Conservation (phyloP, 2,329 filamentous ascomycete genomes). For the Aspergillus sp. region DNA sequence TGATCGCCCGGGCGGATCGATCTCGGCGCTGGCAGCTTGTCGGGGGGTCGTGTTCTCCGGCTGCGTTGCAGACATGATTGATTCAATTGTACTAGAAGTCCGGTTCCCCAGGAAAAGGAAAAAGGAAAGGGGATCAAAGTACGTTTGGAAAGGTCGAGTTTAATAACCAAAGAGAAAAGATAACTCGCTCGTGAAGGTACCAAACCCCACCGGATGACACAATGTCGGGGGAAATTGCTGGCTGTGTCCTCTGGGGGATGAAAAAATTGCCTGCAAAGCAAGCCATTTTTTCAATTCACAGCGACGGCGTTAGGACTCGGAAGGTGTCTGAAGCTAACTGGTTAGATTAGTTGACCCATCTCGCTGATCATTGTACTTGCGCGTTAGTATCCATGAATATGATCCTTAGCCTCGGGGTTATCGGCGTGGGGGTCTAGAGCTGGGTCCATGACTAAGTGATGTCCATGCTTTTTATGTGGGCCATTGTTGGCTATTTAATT, state of each 20-base stretch:
- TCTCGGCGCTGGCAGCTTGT: conserved; percentile 1
- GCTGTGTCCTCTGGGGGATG: not conserved
- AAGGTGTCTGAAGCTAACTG: not conserved
- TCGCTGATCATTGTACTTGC: too few relatives aligned
- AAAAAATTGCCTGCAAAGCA: not conserved
- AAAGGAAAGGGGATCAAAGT: not conserved
- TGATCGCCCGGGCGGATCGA: conserved; percentile 9
- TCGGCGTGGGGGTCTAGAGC: not conserved
- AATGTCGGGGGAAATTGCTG: not conserved
- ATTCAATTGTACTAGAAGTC: not conserved
- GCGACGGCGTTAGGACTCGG: not conserved
- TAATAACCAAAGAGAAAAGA: not conserved
- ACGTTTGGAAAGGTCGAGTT: not conserved
- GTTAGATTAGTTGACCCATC: not conserved
- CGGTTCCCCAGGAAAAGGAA: not conserved
- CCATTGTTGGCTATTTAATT: not conserved
- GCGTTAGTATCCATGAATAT: not conserved
- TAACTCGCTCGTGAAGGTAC: not conserved
- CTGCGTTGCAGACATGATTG: conserved; percentile 12
- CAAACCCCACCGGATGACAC: not conserved
- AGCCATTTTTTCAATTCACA: not conserved
- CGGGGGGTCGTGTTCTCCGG: conserved; percentile 2
- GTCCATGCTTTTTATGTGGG: not conserved
- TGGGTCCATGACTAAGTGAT: not conserved
- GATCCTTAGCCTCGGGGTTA: not conserved